Percentiles rank a stretch among this genome's conserved stretches.
These are phyloP conservation scores for Pseudonitzschia delicatissima DNA, from an alignment of 108 stramenopile genomes.

Conservation along the genomic window DNA sequence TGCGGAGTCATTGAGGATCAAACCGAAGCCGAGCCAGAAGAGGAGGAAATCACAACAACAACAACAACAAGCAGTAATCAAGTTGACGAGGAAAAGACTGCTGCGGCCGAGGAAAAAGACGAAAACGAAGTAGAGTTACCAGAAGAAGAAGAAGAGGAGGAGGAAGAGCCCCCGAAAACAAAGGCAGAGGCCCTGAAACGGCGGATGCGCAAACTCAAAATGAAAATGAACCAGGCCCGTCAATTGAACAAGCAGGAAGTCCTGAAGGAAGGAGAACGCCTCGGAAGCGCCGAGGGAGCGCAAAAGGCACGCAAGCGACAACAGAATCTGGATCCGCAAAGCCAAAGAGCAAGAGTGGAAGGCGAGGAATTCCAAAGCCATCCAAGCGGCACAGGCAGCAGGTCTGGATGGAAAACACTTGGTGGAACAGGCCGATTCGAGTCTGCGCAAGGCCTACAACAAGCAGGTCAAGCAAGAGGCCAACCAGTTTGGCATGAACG, in stretches of 20 bases:
- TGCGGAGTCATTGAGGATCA: constrained; percentile 45
- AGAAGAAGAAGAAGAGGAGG: constrained; percentile 35
- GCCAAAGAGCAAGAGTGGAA: constrained; percentile 50
- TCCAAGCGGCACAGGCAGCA: constrained; percentile 22
- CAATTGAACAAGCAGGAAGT: constrained; percentile 80
- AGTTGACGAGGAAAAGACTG: constrained; percentile 17
- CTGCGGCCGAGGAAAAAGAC: constrained; percentile 20
- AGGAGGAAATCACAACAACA: constrained; percentile 42
- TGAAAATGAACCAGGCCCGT: constrained; percentile 88
- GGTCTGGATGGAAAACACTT: constrained; percentile 42
- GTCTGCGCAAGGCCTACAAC: constrained; percentile 37
- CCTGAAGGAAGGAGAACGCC: constrained; percentile 66
- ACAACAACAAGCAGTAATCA: constrained; percentile 30
- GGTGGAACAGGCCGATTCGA: constrained; percentile 39
- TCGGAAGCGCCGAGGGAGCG: constrained; percentile 66
- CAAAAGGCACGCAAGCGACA: constrained; percentile 54
- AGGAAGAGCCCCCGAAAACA: constrained; percentile 32
- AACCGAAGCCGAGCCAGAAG: constrained; percentile 11
- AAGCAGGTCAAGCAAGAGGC: constrained; percentile 23
- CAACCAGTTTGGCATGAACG: constrained; percentile 41
- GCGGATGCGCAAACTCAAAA: constrained; percentile 69
- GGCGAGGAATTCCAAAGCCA: constrained; percentile 30
- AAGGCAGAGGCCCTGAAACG: constrained; percentile 49
- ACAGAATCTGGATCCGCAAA: constrained; percentile 48
- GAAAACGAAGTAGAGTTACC: constrained; percentile 31